These are phyloP conservation scores for Stachybotrys elegans DNA, from an alignment of 2,329 filamentous ascomycete genomes.

Conservation along the genomic window DNA sequence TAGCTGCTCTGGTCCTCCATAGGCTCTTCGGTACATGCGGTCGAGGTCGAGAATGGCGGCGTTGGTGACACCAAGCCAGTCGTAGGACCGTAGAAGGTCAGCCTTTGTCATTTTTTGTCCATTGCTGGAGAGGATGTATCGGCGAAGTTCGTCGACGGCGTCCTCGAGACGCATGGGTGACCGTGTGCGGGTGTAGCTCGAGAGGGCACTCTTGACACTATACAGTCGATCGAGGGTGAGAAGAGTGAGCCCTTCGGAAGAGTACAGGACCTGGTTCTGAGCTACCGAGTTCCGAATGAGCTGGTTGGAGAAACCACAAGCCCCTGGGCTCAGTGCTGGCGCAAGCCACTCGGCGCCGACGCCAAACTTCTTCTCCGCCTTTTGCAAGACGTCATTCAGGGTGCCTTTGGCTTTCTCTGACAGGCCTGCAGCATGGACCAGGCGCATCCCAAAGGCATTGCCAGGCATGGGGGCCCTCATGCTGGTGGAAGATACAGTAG, in stretches of 20 bases:
- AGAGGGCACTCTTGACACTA: conserved; percentile 57
- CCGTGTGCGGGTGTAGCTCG: conserved; percentile 46
- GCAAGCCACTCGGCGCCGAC: conserved; percentile 39
- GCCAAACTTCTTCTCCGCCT: conserved; percentile 42
- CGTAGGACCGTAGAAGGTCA: conserved; percentile 50
- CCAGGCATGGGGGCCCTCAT: conserved; percentile 26
- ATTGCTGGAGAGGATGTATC: conserved; percentile 50
- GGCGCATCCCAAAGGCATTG: conserved; percentile 41
- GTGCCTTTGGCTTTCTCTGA: conserved; percentile 41
- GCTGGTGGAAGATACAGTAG: conserved; percentile 34
- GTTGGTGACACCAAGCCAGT: conserved; percentile 49
- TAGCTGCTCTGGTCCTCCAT: conserved; percentile 41
- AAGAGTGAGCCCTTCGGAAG: conserved; percentile 53
- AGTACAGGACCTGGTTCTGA: conserved; percentile 59
- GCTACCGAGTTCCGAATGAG: conserved; percentile 51
- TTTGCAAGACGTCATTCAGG: conserved; percentile 43
- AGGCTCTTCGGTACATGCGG: conserved; percentile 50
- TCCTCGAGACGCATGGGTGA: conserved; percentile 47
- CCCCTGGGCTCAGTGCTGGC: conserved; percentile 34
- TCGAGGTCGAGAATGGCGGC: conserved; percentile 49
- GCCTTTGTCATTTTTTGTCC: conserved; percentile 43
- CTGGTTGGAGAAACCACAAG: conserved; percentile 41
- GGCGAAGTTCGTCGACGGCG: conserved; percentile 58
- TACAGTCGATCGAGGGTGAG: conserved; percentile 58
- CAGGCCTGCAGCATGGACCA: conserved; percentile 44